Evolutionary conservation across 495 filamentous ascomycete species (phyloP).

Genomic region (Hypomontagnella monticulosa): DNA sequence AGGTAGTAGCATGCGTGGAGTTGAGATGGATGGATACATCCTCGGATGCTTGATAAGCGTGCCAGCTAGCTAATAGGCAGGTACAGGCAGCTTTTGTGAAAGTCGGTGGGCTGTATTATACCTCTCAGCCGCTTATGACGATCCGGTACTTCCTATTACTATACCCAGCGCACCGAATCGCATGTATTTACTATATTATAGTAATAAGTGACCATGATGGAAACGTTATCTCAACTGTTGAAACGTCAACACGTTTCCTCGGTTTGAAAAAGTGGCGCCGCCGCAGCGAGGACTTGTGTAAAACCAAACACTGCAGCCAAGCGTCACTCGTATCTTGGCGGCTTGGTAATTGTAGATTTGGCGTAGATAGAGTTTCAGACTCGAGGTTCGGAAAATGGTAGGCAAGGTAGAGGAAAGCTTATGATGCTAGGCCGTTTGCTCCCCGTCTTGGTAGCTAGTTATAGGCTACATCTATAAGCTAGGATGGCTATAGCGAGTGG

Average conservation of each 20-base stretch:
- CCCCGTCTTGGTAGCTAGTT: conserved; percentile 15
- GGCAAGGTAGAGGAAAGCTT: conserved; percentile 37
- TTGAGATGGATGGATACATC: neutral
- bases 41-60: conserved; percentile 9
- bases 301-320: conserved; percentile 27
- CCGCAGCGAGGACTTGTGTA: conserved; percentile 7
- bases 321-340: conserved; percentile 16
- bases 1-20: neutral
- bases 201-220: conserved; percentile 1
- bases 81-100: neutral
- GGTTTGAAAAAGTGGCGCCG: conserved; percentile 1
- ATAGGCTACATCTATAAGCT: conserved; percentile 8
- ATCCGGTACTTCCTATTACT: conserved; percentile 2
- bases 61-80: neutral
- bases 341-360: conserved; percentile 6
- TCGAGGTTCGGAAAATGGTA: conserved; percentile 1
- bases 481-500: conserved; percentile 22
- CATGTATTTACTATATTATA: conserved; percentile 3
- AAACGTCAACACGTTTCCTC: conserved; percentile 29
- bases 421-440: conserved; percentile 16
- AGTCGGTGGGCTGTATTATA: conserved; percentile 25
- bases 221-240: conserved; percentile 13
- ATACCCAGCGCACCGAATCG: neutral
- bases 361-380: conserved; percentile 22
- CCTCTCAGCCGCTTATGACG: conserved; percentile 27